Evolutionary conservation across 139 green algal species (phyloP).

Genomic region (Haematococcus lacustris): DNA sequence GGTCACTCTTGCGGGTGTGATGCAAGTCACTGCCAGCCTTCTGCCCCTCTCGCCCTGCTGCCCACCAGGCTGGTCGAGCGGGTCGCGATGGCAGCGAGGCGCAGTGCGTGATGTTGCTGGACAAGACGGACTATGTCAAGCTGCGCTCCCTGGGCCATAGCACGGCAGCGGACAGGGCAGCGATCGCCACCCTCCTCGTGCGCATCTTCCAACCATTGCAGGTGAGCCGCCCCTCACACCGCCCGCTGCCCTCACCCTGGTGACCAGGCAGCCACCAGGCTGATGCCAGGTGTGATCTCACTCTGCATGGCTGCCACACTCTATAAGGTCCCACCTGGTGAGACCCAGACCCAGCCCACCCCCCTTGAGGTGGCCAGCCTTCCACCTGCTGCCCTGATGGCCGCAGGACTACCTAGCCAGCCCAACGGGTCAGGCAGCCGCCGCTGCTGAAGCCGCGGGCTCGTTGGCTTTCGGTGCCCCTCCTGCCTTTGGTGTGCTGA

Average conservation of each 20-base stretch:
- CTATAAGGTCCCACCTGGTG: too few relatives aligned
- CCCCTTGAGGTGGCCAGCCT: too few relatives aligned
- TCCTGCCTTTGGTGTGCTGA: conserved; percentile 16
- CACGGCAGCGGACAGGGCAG: conserved; percentile 21
- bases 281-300: too few relatives aligned
- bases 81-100: conserved; percentile 56
- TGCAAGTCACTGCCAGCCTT: not conserved
- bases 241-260: too few relatives aligned
- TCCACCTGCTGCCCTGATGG: too few relatives aligned
- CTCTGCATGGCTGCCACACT: too few relatives aligned
- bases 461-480: conserved; percentile 2
- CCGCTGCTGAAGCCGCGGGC: not conserved
- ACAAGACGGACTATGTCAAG: conserved; percentile 53
- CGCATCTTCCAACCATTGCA: conserved; percentile 33
- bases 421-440: not conserved
- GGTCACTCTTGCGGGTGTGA: too few relatives aligned
- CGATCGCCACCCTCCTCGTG: conserved; percentile 43
- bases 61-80: conserved; percentile 46
- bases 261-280: too few relatives aligned
- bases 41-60: not conserved
- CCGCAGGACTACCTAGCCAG: too few relatives aligned
- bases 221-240: too few relatives aligned
- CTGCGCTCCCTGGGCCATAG: conserved; percentile 44
- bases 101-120: conserved; percentile 55
- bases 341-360: too few relatives aligned